Evolutionary conservation across 2,329 filamentous ascomycete species (phyloP).

Genomic region (Botrytis galanthina): DNA sequence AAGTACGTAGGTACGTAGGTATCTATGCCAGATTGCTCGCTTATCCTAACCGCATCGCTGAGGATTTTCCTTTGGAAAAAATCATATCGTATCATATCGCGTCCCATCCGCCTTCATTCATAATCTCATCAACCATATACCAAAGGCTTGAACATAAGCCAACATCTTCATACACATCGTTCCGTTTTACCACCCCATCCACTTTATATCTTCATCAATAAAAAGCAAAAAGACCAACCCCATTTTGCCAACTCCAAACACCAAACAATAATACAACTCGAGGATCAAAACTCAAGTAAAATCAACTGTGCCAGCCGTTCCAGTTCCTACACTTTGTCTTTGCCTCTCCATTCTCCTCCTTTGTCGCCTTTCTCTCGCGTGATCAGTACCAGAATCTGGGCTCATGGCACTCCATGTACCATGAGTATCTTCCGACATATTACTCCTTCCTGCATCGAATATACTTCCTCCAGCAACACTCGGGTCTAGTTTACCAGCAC

Average conservation of each 20-base stretch:
- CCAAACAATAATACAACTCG: conserved; percentile 8
- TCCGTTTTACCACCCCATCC: neutral
- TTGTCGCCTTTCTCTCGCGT: conserved; percentile 52
- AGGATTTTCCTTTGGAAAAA: neutral
- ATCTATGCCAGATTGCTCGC: conserved; percentile 2
- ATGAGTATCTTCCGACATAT: conserved; percentile 35
- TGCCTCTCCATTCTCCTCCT: conserved; percentile 55
- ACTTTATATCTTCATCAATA: neutral
- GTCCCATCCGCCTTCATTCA: neutral
- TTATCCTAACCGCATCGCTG: neutral
- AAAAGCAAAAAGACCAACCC: neutral
- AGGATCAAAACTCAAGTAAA: conserved; percentile 1
- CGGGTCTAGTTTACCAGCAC: conserved; percentile 16
- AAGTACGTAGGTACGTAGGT: neutral
- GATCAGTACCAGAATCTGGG: conserved; percentile 31
- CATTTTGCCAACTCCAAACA: conserved; percentile 9
- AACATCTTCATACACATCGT: conserved; percentile 11
- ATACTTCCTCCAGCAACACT: conserved; percentile 31
- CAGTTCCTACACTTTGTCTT: conserved; percentile 35
- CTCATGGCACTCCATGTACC: conserved; percentile 39
- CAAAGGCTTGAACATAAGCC: neutral
- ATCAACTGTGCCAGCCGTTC: conserved; percentile 15
- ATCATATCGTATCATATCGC: neutral
- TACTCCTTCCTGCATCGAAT: conserved; percentile 25
- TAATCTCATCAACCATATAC: conserved; percentile 1